A percentile compares a stretch with the other conserved stretches of the same genome.
Conservation (phyloP, 768 basidiomycete species). For the Pisolithus marmoratus region DNA sequence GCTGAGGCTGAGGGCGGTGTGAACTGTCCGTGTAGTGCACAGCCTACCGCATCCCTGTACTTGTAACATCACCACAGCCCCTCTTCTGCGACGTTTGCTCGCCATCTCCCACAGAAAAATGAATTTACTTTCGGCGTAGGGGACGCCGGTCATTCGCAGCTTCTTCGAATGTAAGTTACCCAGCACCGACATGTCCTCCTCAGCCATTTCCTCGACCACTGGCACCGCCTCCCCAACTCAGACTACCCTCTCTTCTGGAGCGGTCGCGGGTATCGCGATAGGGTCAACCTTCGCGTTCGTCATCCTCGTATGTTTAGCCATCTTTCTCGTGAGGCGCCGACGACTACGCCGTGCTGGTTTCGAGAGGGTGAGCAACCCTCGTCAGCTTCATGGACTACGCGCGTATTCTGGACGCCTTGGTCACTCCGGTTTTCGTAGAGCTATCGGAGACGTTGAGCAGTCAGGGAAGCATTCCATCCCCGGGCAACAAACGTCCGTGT, state of each 20-base stretch:
- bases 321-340: conserved; percentile 11
- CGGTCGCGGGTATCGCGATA: conserved; percentile 18
- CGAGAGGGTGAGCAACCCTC: conserved; percentile 11
- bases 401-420: background rate
- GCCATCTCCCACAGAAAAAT: too few species aligned
- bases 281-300: conserved; percentile 11
- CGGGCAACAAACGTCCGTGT: conserved; percentile 12
- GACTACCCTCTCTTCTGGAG: conserved; percentile 4
- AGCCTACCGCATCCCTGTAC: too few species aligned
- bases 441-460: background rate
- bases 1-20: too few species aligned
- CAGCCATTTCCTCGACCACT: conserved; percentile 1
- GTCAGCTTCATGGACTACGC: background rate
- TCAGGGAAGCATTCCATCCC: conserved; percentile 1
- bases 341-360: conserved; percentile 9
- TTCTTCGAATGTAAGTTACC: background rate
- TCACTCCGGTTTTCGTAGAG: too few species aligned
- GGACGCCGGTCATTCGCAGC: too few species aligned
- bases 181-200: background rate
- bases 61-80: too few species aligned
- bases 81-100: too few species aligned
- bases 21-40: too few species aligned
- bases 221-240: background rate
- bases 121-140: too few species aligned
- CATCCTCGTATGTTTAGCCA: conserved; percentile 7